Evolutionary conservation across 495 filamentous ascomycete species (phyloP).

Genomic region (Podospora pseudoanserina): DNA sequence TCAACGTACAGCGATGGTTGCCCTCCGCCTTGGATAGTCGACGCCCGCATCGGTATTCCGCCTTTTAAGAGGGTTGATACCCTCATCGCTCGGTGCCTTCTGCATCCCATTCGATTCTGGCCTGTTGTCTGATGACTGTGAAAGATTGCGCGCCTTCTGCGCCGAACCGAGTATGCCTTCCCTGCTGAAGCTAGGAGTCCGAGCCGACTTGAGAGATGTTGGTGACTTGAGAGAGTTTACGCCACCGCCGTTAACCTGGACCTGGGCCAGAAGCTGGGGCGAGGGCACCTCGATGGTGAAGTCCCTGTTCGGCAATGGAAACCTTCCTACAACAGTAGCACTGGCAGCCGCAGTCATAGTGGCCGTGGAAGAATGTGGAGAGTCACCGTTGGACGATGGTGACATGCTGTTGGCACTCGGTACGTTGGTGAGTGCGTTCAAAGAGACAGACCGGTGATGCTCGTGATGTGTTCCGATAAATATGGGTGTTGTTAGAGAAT

Average conservation of each 20-base stretch:
- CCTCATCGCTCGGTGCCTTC: slow-evolving; percentile 49
- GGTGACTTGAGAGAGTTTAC: slow-evolving; percentile 49
- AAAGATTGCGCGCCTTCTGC: slow-evolving; percentile 53
- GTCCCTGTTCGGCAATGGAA: slow-evolving; percentile 44
- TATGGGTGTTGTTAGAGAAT: not conserved
- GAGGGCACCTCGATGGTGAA: slow-evolving; percentile 49
- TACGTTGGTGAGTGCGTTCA: slow-evolving; percentile 13
- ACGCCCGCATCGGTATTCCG: slow-evolving; percentile 62
- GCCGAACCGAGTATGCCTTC: slow-evolving; percentile 58
- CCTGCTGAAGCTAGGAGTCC: slow-evolving; percentile 49
- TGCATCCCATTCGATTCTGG: slow-evolving; percentile 44
- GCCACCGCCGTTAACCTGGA: slow-evolving; percentile 33
- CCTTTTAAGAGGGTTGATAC: slow-evolving; percentile 56
- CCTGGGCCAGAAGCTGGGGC: slow-evolving; percentile 35
- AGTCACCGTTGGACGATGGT: slow-evolving; percentile 51
- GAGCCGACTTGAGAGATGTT: slow-evolving; percentile 43
- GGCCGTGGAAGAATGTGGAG: slow-evolving; percentile 43
- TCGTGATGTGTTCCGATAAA: not conserved
- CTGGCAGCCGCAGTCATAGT: slow-evolving; percentile 33
- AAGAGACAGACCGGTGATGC: not conserved
- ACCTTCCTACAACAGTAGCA: slow-evolving; percentile 38
- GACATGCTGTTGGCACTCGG: slow-evolving; percentile 36
- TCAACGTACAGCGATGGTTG: slow-evolving; percentile 66
- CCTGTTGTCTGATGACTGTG: slow-evolving; percentile 49
- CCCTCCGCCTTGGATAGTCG: slow-evolving; percentile 65